phyloP scores from a whole-genome alignment of 2,329 filamentous ascomycete genomes.

The Colletotrichum cereale region DNA sequence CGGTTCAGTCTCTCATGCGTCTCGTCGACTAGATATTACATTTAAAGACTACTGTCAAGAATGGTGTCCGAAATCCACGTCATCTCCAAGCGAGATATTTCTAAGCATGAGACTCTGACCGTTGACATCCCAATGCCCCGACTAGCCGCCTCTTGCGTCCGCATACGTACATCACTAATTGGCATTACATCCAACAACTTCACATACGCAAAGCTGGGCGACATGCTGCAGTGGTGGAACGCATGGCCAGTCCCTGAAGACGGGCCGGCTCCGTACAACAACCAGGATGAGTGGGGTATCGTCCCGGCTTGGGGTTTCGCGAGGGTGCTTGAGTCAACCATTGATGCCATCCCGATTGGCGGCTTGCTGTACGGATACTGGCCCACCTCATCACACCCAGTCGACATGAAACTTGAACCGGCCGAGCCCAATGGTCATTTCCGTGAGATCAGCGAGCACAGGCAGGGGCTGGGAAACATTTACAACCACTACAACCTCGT shows the following conservation, averaged over 20 bases:
- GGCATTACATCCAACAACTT: constrained; percentile 52
- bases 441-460: constrained; percentile 53
- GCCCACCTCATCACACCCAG: constrained; percentile 53
- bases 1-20: rapidly evolving
- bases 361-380: constrained; percentile 58
- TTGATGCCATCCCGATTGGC: constrained; percentile 49
- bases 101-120: constrained; percentile 42
- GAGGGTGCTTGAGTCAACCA: constrained; percentile 55
- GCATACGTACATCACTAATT: constrained; percentile 47
- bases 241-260: constrained; percentile 55
- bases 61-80: constrained; percentile 45
- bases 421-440: constrained; percentile 48
- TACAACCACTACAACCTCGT: constrained; percentile 58
- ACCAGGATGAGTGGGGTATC: constrained; percentile 57
- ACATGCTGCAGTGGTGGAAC: constrained; percentile 54
- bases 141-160: constrained; percentile 47
- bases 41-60: background rate
- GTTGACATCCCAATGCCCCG: constrained; percentile 20
- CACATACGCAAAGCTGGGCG: constrained; percentile 49
- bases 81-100: constrained; percentile 46
- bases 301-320: constrained; percentile 63
- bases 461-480: constrained; percentile 44
- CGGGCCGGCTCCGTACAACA: constrained; percentile 50
- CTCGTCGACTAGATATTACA: too few species aligned
- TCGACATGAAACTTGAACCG: constrained; percentile 53